A percentile compares a stretch with the other conserved stretches of the same genome.
phyloP scores from a whole-genome alignment of 1,284 basidiomycete genomes.

The Taiwanofungus camphoratus region DNA sequence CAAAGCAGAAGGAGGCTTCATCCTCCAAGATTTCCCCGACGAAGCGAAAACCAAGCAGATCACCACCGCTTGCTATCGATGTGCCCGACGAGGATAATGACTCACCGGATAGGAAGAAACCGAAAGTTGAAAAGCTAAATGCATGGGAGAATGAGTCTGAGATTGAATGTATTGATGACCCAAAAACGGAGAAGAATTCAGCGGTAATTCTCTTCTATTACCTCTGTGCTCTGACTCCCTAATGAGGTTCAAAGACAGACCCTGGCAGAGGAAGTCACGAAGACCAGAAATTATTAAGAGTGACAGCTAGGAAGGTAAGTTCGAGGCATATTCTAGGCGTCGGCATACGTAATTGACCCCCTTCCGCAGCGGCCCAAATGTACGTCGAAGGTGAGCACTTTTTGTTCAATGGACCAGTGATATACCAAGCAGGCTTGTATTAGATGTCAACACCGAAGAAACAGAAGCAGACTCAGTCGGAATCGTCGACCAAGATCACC shows the following conservation, averaged over 20 bases:
- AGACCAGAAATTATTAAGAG: too few relatives aligned
- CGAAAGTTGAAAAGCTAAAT: constrained; percentile 14
- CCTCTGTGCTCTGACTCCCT: too few relatives aligned
- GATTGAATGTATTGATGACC: constrained; percentile 19
- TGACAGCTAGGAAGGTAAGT: too few relatives aligned
- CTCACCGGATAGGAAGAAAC: not conserved
- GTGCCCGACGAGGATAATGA: constrained; percentile 2
- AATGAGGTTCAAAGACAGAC: too few relatives aligned
- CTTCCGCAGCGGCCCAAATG: not conserved
- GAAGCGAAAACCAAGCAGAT: constrained; percentile 16
- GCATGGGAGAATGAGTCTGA: constrained; percentile 21
- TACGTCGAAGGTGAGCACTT: not conserved
- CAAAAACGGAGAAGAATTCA: not conserved
- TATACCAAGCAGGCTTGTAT: not conserved
- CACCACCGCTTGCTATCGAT: constrained; percentile 8
- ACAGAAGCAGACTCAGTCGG: constrained; percentile 1
- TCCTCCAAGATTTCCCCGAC: not conserved
- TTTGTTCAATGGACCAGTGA: not conserved
- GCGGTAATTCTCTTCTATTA: too few relatives aligned
- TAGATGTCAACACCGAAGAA: constrained; percentile 6
- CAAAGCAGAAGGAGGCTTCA: constrained; percentile 43
- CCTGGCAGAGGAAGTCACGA: too few relatives aligned
- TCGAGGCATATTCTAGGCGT: too few relatives aligned
- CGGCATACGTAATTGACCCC: too few relatives aligned
- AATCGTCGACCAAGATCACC: constrained; percentile 21